These are phyloP conservation scores for Neonectria magnoliae DNA, from an alignment of 2,329 filamentous ascomycete species.

Conservation along the genomic window DNA sequence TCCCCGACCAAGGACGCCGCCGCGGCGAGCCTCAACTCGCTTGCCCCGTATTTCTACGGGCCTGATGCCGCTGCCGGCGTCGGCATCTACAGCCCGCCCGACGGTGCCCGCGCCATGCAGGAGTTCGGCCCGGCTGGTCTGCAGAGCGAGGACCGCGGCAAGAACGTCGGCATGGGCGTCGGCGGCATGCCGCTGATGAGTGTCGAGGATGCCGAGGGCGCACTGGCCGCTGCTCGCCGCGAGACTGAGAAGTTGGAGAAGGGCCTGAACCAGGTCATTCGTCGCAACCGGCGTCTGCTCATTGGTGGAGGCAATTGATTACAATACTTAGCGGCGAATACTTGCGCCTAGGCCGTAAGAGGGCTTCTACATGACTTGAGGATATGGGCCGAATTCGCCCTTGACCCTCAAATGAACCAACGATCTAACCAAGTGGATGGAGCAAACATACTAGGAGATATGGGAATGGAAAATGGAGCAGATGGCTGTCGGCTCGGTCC, in stretches of 20 bases:
- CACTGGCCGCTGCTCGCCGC: constrained; percentile 61
- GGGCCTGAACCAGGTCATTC: constrained; percentile 67
- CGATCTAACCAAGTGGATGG: not conserved
- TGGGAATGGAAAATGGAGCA: not conserved
- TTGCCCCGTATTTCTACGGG: constrained; percentile 67
- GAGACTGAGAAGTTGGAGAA: constrained; percentile 72
- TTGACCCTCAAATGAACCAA: too few species aligned
- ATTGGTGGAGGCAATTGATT: constrained; percentile 47
- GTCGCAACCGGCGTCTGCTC: constrained; percentile 67
- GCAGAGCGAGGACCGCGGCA: constrained; percentile 44
- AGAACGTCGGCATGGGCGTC: constrained; percentile 44
- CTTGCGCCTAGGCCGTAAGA: not conserved
- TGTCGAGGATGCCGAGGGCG: constrained; percentile 70
- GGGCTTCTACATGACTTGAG: not conserved
- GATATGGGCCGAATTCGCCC: not conserved
- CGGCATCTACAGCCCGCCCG: constrained; percentile 54
- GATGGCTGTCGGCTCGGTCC: not conserved
- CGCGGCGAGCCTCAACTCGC: constrained; percentile 62
- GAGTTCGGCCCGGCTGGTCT: constrained; percentile 46
- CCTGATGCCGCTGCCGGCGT: constrained; percentile 57
- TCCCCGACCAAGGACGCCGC: constrained; percentile 56
- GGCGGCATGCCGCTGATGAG: constrained; percentile 66
- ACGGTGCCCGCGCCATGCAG: constrained; percentile 48
- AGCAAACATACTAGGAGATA: not conserved
- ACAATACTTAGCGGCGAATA: not conserved